Evolutionary conservation across 371 early-diverging fungal genomes (phyloP).

Genomic region (Mucor irregularis): DNA sequence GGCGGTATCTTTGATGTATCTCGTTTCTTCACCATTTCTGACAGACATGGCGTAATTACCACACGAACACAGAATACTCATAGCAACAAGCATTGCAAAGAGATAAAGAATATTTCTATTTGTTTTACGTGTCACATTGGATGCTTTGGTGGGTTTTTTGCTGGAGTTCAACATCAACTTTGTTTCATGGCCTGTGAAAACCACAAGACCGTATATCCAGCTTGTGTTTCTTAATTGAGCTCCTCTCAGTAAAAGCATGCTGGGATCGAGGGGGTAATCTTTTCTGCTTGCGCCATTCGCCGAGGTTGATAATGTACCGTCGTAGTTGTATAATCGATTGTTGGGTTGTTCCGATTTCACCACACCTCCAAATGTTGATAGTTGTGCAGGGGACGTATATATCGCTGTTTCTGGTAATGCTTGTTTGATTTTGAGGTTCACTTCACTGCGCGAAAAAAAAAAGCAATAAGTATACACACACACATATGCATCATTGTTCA

Average conservation of each 20-base stretch:
- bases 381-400: slow-evolving; percentile 57
- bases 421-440: slow-evolving; percentile 91
- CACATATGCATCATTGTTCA: too few relatives aligned
- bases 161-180: slow-evolving; percentile 87
- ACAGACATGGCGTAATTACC: slow-evolving; percentile 64
- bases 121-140: slow-evolving; percentile 81
- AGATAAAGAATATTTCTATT: slow-evolving; percentile 91
- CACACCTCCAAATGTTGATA: slow-evolving; percentile 55
- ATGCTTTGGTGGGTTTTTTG: slow-evolving; percentile 50
- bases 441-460: too few relatives aligned
- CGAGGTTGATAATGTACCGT: slow-evolving; percentile 64
- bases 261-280: slow-evolving; percentile 74
- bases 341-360: slow-evolving; percentile 83
- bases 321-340: slow-evolving; percentile 84
- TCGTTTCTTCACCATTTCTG: slow-evolving; percentile 4
- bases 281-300: slow-evolving; percentile 40
- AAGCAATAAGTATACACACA: too few relatives aligned
- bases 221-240: slow-evolving; percentile 81
- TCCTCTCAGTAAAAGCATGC: slow-evolving; percentile 77
- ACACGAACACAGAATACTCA: slow-evolving; percentile 83
- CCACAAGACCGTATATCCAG: slow-evolving; percentile 83
- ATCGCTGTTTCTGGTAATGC: slow-evolving; percentile 73
- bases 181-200: slow-evolving; percentile 89
- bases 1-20: slow-evolving; percentile 6
- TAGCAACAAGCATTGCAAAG: slow-evolving; percentile 79